Base-by-base conservation (phyloP, 148 eudicot species). In the Cornus florida region DNA sequence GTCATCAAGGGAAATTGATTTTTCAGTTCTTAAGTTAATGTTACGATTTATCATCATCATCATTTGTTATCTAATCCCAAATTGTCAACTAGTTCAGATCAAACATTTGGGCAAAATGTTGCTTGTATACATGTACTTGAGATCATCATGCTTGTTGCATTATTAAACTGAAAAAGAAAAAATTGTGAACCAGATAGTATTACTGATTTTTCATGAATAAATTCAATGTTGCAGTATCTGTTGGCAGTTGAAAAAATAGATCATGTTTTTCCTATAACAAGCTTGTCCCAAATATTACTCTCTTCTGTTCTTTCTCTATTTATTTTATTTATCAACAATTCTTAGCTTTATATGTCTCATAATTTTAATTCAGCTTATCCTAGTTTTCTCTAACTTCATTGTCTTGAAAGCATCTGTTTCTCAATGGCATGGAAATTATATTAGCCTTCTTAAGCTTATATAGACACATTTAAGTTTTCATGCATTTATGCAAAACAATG, bases 31-130 rank as follows among this genome's bases (percentile, higher is more conserved):
- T 28, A 35, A 16, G 10, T 19, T 53, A 53, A 2, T 53, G 59
- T 56, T 0, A 7, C 12, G 2, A 6, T 59, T 53, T 53, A 14
- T 53, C 57, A 31, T 33, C 69, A 19, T 46, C 75, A 31, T 59
- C 71, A 33, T n/a, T 17, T 32, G 46, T 23, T 78, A 60, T 38
- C 56, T 38, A 38, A 57, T 57, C 70, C 35, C 65, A 56, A 73
- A 59, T 53, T 73, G 33, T n/a, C 39, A 73, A 56, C 64, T 73
- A 16, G 64, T 60, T 73, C 43, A 14, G 35, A 28, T 73, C 56
- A 24, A 43, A 73, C 35, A 53, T 19, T 53, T 19, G 59, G 2
- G 17, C 0, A 19, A 12, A 53, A 53, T 53, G 59, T 53, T 53
- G 19, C 14, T 11, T 11, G 3, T 53, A 12, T 16, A 11, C 59